Base-by-base conservation (phyloP, 1,284 basidiomycete species). In the Microbotryomycetes sp. region DNA sequence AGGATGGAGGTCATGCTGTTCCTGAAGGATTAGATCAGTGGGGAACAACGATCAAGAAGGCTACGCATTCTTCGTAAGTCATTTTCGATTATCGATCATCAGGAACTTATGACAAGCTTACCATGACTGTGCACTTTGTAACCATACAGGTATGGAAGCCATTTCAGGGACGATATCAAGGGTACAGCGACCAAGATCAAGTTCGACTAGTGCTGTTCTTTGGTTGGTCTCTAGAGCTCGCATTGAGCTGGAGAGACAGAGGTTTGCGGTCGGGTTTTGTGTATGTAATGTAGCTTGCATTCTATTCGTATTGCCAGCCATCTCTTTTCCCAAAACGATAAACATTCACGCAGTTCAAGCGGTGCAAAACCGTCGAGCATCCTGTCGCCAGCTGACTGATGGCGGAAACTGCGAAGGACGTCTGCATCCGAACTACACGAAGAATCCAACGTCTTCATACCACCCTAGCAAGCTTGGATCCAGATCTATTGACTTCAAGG, bases 1-100 rank as follows among this genome's bases (percentile, higher is more conserved):
- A 88, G 62, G 96, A 98, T 74, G 87, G 88, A 30, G 89, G 88
- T 25, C 92, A 80, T 49, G 76, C 77, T 29, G 76, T 79, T n/a
- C 85, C 86, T 53, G 84, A 88, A 72, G 86, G 79, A 26, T 80
- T 97, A 78, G 84, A 86, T 72, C 87, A 87, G 74, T 97, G 97
- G 81, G 92, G 93, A 36, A 90, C 92, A 81, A 89, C 92, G 54
- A 93, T 97, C 79, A 96, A 96, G 81, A 97, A 97, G 81, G 93
- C 88, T 81, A 85, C 86, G 62, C 90, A 92, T 70, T 79, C 86
- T 54, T 86, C 82, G 54, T 90, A 89, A 67, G 88, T 87, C 50
- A n/a, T n/a, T n/a, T n/a, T n/a, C 26, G 29, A 25, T 16, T n/a
- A 22, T 26, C 32, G 25, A 30, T 19, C 50, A 53, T 58, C 58